Evolutionary conservation across 805 yeast genomes (phyloP).

Genomic region (Saturnispora hagleri): DNA sequence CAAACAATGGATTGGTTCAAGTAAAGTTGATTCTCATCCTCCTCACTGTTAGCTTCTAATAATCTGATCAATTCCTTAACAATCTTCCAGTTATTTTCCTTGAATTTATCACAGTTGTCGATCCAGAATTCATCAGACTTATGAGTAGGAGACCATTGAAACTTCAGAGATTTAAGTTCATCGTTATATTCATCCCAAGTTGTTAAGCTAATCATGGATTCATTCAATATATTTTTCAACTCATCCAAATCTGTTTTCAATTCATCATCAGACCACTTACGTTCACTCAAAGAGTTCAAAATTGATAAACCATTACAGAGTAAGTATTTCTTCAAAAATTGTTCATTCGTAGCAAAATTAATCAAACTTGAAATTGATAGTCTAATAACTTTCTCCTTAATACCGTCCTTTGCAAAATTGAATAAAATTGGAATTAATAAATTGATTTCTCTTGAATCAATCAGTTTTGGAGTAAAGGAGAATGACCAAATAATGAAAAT

Average conservation of each 20-base stretch:
- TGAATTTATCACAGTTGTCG: conserved; percentile 69
- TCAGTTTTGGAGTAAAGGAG: conserved; percentile 45
- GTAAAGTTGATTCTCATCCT: conserved; percentile 18
- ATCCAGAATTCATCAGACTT: conserved; percentile 83
- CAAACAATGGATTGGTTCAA: conserved; percentile 49
- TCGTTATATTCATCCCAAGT: conserved; percentile 87
- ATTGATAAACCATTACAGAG: conserved; percentile 67
- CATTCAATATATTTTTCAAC: conserved; percentile 53
- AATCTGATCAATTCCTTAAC: conserved; percentile 52
- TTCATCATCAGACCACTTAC: conserved; percentile 95
- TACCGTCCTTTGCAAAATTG: conserved; percentile 62
- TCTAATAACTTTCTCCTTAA: conserved; percentile 87
- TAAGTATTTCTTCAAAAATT: conserved; percentile 46
- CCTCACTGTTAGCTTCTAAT: conserved; percentile 25
- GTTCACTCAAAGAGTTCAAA: conserved; percentile 59
- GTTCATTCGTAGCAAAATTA: conserved; percentile 40
- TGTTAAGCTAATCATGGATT: conserved; percentile 68
- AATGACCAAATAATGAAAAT: conserved; percentile 78
- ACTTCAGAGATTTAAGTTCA: conserved; percentile 69
- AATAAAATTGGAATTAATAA: conserved; percentile 32
- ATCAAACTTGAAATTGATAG: conserved; percentile 67
- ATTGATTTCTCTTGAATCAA: conserved; percentile 31
- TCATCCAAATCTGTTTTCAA: conserved; percentile 59
- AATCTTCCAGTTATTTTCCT: conserved; percentile 65
- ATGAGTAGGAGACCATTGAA: conserved; percentile 91